phyloP scores from a whole-genome alignment of 2,329 filamentous ascomycete species.

The Alternaria dauci region DNA sequence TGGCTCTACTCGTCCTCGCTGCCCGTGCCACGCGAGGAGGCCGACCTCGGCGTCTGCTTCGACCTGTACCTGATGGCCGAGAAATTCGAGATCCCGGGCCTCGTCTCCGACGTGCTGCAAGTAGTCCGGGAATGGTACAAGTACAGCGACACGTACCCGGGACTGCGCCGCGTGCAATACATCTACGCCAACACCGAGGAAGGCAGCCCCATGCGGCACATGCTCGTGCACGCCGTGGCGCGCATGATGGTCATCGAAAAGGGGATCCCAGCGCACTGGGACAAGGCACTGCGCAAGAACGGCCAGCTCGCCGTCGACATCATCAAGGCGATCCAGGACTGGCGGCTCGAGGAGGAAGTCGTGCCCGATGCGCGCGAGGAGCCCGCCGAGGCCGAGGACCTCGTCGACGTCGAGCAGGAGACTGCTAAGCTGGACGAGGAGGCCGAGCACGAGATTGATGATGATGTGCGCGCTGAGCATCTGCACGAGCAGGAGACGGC shows the following conservation, averaged over 20 bases:
- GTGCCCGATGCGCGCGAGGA: slow-evolving; percentile 61
- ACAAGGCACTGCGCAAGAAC: slow-evolving; percentile 63
- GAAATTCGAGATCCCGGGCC: slow-evolving; percentile 60
- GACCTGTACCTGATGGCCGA: slow-evolving; percentile 65
- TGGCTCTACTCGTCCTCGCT: slow-evolving; percentile 62
- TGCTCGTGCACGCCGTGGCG: slow-evolving; percentile 60
- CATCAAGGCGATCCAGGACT: slow-evolving; percentile 63
- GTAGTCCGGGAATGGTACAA: slow-evolving; percentile 62
- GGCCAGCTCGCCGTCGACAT: slow-evolving; percentile 65
- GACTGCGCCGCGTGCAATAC: slow-evolving; percentile 62
- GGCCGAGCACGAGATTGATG: slow-evolving; percentile 39
- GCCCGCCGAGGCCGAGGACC: slow-evolving; percentile 49
- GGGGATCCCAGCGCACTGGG: slow-evolving; percentile 63
- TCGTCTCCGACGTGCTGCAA: slow-evolving; percentile 60
- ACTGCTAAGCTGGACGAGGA: slow-evolving; percentile 48
- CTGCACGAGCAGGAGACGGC: slow-evolving; percentile 27
- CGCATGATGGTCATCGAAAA: slow-evolving; percentile 60
- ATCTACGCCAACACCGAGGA: slow-evolving; percentile 60
- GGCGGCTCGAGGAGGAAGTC: slow-evolving; percentile 58
- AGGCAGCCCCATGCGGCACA: slow-evolving; percentile 58
- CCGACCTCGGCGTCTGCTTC: slow-evolving; percentile 60
- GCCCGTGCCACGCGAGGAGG: slow-evolving; percentile 59
- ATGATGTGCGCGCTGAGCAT: slow-evolving; percentile 37
- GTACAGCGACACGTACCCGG: slow-evolving; percentile 61
- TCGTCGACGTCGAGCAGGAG: slow-evolving; percentile 47